Base-by-base conservation (phyloP, 108 stramenopile species). In the Skeletonema costatum region DNA sequence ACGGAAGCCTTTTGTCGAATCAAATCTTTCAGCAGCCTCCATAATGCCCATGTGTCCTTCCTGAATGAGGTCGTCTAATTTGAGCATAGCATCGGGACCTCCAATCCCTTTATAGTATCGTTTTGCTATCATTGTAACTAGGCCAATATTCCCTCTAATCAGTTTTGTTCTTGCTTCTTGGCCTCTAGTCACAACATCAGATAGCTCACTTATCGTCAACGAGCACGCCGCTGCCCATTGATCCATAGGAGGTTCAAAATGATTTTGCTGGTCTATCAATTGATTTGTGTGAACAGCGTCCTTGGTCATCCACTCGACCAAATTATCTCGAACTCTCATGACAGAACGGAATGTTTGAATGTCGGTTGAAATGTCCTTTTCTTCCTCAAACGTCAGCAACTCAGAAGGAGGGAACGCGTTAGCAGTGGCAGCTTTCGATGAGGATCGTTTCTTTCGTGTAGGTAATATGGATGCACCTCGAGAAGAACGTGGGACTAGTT, bases 1-100 rank as follows among this genome's bases (percentile, higher is more conserved):
- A 42, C 92, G 85, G 64, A 87, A 88, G 11, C 97, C 97, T 16
- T 88, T 82, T 33, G 77, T 78, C 2, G 96, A 93, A 71, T 97
- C 95, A 75, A 93, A 98, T 66, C 95, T 89, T 72, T 97, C 98
- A 8, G 94, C 96, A 32, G 98, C 97, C 72, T 94, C 84, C 89
- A 97, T 90, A 17, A 97, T 81, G 7, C 98, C 98, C 25, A 97
- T 70, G 58, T 91, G 87, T 12, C 98, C 98, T 84, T 97, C 97
- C 78, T 97, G 97, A 14, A 97, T 84, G 36, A 97, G 77, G 76
- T 98, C 98, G 9, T 93, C 79, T 16, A 94, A 60, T 29, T 90
- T 85, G 16, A 98, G 53, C 25, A 88, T 88, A 8, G 92, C 89
- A 14, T 89, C 90, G 4, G 90, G 87, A 60, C 87, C 86, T 25